A percentile compares a stretch with the other conserved stretches of the same genome.
Evolutionary conservation across 139 green algal genomes (phyloP).

Genomic region (Coelastrella sp.): DNA sequence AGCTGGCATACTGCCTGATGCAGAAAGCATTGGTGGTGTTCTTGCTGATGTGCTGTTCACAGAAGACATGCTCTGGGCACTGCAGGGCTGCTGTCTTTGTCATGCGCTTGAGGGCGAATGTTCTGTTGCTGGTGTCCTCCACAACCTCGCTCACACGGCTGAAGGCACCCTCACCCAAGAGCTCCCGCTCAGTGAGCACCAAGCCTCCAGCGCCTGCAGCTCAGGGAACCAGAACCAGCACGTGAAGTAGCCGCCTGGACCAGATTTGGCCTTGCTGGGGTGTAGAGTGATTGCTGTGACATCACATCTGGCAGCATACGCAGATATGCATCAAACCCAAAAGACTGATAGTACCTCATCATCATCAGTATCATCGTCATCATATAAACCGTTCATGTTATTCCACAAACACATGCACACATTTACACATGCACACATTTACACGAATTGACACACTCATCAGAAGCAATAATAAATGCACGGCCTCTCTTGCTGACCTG

Average conservation of each 20-base stretch:
- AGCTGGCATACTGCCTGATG: conserved; percentile 90
- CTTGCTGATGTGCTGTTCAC: conserved; percentile 77
- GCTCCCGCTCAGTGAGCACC: conserved; percentile 78
- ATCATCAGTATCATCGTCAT: too few relatives aligned
- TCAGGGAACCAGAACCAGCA: not conserved
- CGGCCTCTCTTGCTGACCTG: not conserved
- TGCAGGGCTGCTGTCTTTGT: conserved; percentile 90
- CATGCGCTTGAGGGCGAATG: conserved; percentile 96
- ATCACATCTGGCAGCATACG: too few relatives aligned
- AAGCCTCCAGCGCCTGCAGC: conserved; percentile 40
- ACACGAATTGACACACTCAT: too few relatives aligned
- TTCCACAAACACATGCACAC: too few relatives aligned
- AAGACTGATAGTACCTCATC: too few relatives aligned
- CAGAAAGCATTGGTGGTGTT: conserved; percentile 89
- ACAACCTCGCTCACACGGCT: conserved; percentile 78
- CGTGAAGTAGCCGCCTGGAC: too few relatives aligned
- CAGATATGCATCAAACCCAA: too few relatives aligned
- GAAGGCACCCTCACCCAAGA: conserved; percentile 92
- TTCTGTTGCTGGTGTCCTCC: conserved; percentile 71
- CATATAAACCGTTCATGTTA: too few relatives aligned
- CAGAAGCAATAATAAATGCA: too few relatives aligned
- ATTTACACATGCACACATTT: too few relatives aligned
- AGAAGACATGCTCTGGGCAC: conserved; percentile 96
- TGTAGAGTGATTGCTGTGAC: too few relatives aligned
- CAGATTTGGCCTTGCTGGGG: too few relatives aligned